phyloP scores from a whole-genome alignment of 805 yeast genomes.

The Starmera caribaea region DNA sequence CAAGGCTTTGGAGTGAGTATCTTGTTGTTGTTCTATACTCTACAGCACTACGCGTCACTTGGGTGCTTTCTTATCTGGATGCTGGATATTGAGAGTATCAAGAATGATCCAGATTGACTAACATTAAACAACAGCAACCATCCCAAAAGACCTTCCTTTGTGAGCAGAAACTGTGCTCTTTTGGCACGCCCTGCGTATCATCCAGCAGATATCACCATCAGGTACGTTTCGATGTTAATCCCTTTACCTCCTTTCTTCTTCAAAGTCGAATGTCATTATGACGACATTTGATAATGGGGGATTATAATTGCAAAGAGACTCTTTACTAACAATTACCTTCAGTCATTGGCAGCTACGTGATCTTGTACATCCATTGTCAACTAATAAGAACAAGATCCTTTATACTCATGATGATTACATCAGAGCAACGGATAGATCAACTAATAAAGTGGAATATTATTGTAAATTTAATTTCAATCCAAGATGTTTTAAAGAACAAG shows the following conservation, averaged over 20 bases:
- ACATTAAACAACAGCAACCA: too few species aligned
- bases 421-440: constrained; percentile 30
- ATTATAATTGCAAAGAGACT: too few species aligned
- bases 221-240: constrained; percentile 20
- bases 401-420: constrained; percentile 53
- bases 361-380: constrained; percentile 44
- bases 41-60: too few species aligned
- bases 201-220: constrained; percentile 24
- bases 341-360: constrained; percentile 79
- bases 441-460: constrained; percentile 25
- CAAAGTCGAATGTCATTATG: constrained; percentile 2
- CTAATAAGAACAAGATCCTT: constrained; percentile 33
- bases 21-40: too few species aligned
- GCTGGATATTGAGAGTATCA: too few species aligned
- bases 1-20: too few species aligned
- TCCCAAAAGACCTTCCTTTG: constrained; percentile 7
- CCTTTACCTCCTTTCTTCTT: constrained; percentile 10
- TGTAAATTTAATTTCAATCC: constrained; percentile 56
- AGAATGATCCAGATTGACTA: too few species aligned
- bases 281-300: constrained; percentile 1
- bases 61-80: too few species aligned
- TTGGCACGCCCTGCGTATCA: constrained; percentile 14
- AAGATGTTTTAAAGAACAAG: constrained; percentile 53
- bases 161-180: constrained; percentile 1
- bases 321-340: too few species aligned